These are phyloP conservation scores for Lagenaria siceraria DNA, from an alignment of 306 rosid species.

Conservation along the genomic window DNA sequence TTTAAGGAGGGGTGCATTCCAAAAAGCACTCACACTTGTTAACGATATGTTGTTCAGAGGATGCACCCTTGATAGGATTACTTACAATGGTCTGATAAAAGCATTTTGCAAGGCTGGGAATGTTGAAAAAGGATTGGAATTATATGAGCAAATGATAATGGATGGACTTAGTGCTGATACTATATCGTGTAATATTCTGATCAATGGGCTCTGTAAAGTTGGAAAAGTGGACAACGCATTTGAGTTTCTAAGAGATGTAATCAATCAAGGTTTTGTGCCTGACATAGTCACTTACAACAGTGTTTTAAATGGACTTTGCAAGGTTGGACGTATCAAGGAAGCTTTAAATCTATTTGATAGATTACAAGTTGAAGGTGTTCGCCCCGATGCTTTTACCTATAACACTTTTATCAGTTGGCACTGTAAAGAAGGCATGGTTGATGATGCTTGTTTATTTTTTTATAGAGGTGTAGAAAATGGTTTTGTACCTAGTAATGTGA, in stretches of 20 bases:
- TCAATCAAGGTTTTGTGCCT: conserved; percentile 54
- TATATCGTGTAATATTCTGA: conserved; percentile 63
- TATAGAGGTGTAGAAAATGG: conserved; percentile 55
- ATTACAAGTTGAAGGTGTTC: conserved; percentile 53
- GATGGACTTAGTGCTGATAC: conserved; percentile 40
- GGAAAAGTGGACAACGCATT: conserved; percentile 62
- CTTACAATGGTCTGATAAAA: conserved; percentile 70
- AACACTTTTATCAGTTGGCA: conserved; percentile 63
- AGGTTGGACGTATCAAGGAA: conserved; percentile 39
- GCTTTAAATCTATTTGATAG: conserved; percentile 62
- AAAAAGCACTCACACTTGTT: conserved; percentile 58
- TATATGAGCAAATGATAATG: conserved; percentile 71
- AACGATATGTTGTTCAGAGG: conserved; percentile 77
- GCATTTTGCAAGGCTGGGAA: conserved; percentile 67
- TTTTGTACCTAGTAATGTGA: conserved; percentile 52
- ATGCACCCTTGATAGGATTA: conserved; percentile 63
- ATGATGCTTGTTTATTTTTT: conserved; percentile 58
- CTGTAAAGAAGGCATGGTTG: conserved; percentile 46
- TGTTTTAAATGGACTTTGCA: conserved; percentile 79
- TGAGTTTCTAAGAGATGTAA: conserved; percentile 59
- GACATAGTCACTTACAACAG: conserved; percentile 81
- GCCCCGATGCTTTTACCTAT: conserved; percentile 64
- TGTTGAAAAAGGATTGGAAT: conserved; percentile 50
- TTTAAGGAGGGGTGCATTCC: conserved; percentile 40
- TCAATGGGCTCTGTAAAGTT: conserved; percentile 55